These are phyloP conservation scores for Panicum miliaceum DNA, from an alignment of 176 grass and related monocot species.

Conservation along the genomic window DNA sequence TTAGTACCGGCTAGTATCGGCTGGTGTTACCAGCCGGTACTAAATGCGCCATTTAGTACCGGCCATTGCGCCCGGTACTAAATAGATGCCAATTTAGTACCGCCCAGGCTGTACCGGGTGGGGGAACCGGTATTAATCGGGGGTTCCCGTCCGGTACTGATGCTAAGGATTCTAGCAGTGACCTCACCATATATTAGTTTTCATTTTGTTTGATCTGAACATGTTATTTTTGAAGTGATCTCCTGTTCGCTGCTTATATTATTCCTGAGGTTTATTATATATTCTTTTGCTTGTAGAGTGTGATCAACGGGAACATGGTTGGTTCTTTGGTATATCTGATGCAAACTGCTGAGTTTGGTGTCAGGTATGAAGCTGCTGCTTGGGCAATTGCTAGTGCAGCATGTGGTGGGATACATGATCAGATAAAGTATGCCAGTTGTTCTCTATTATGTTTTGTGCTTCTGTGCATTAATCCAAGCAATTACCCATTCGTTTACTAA, in stretches of 20 bases:
- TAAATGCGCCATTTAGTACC: too few species aligned
- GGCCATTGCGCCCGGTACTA: too few species aligned
- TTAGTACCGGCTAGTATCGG: too few species aligned
- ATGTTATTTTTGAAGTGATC: neutral
- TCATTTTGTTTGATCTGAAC: neutral
- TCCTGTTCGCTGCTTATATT: neutral
- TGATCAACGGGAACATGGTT: constrained; percentile 61
- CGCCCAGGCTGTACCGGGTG: too few species aligned
- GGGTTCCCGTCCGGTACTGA: too few species aligned
- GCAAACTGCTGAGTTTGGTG: constrained; percentile 51
- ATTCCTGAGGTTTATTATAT: neutral
- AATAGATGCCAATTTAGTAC: too few species aligned
- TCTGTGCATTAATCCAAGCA: constrained; percentile 12
- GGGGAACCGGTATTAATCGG: too few species aligned
- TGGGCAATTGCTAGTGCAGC: constrained; percentile 55
- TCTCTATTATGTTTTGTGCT: constrained; percentile 2
- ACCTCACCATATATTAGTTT: neutral
- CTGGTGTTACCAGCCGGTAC: too few species aligned
- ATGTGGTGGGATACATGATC: constrained; percentile 53
- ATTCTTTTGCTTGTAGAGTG: constrained; percentile 36
- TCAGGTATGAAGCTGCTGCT: constrained; percentile 56
- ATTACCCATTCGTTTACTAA: neutral
- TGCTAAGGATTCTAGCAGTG: too few species aligned
- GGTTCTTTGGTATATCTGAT: constrained; percentile 46
- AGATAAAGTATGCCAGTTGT: constrained; percentile 50